Evolutionary conservation across 495 filamentous ascomycete genomes (phyloP).

Genomic region (Articulospora tetracladia): DNA sequence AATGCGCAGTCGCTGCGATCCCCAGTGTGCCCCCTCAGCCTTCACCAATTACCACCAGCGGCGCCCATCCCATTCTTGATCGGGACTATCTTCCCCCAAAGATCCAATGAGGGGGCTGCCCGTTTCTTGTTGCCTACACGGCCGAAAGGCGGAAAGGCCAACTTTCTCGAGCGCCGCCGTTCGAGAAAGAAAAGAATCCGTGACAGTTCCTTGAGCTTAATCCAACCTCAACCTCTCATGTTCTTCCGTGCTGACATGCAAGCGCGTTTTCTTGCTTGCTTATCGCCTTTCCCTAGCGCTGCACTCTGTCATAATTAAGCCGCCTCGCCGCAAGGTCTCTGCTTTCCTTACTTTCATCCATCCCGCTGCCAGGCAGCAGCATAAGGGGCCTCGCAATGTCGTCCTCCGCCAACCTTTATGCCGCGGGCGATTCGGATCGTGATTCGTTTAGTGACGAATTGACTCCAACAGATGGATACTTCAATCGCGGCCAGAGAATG

Average conservation of each 20-base stretch:
- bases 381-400: slow-evolving; percentile 15
- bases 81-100: too few species aligned
- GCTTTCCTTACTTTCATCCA: background rate
- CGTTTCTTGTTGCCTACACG: background rate
- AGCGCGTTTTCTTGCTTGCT: background rate
- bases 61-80: too few species aligned
- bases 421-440: slow-evolving; percentile 19
- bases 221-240: background rate
- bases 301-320: background rate
- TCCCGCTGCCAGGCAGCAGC: background rate
- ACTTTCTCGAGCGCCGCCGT: too few species aligned
- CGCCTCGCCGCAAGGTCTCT: background rate
- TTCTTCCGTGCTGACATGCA: slow-evolving; percentile 3
- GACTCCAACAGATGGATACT: slow-evolving; percentile 24
- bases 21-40: too few species aligned
- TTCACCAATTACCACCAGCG: too few species aligned
- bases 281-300: background rate
- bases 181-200: too few species aligned
- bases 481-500: slow-evolving; percentile 9
- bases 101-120: too few species aligned
- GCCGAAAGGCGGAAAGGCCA: background rate
- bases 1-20: background rate
- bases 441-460: slow-evolving; percentile 26
- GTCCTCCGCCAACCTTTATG: slow-evolving; percentile 19
- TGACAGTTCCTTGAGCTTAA: background rate